Base-by-base conservation (phyloP, 441 rosid genomes). In the Gossypium aridum region DNA sequence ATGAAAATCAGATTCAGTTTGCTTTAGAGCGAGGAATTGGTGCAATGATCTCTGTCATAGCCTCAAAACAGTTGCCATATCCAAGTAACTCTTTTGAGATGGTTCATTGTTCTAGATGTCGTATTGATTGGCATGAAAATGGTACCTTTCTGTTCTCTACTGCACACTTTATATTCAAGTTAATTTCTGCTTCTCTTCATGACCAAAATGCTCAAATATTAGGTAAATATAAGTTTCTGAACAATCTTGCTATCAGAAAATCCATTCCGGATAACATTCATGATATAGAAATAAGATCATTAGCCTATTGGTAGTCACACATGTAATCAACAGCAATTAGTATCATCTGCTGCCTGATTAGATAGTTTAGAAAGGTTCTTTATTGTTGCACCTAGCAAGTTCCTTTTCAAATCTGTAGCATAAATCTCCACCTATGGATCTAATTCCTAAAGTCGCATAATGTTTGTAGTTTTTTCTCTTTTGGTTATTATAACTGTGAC, bases 71-170 rank as follows among this genome's bases (percentile, higher is more conserved):
- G 73, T 75, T 92, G 76, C 97, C 97, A 13, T 93, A 88, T 85
- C 99, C 99, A 57, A 61, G 95, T 45, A 86, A 86, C 63, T 93
- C 98, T 7, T 95, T 93, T 83, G 98, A 95, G 78, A 91, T 93
- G 98, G 89, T 95, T 79, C 99, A 95, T 76, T 95, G 99, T 84
- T 95, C 99, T 25, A 89, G 99, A 72, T 95, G 99, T 73, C 97
- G 98, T 59, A 92, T 95, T 78, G 94, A 95, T 82, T 95, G 95
- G 95, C 99, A 95, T 77, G 92, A 83, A 71, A 90, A 91, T 77
- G 94, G 99, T 95, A 93, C 77, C 39, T 75, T 77, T 51, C 80
- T 71, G 19, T 53, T 73, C 72, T 49, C 79, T 70, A 14, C 55
- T 69, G 45, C 77, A 19, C 13, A 19, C 57, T 65, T 28, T 17